Evolutionary conservation across 2,329 filamentous ascomycete genomes (phyloP).

Genomic region (Cladosporium sp.): DNA sequence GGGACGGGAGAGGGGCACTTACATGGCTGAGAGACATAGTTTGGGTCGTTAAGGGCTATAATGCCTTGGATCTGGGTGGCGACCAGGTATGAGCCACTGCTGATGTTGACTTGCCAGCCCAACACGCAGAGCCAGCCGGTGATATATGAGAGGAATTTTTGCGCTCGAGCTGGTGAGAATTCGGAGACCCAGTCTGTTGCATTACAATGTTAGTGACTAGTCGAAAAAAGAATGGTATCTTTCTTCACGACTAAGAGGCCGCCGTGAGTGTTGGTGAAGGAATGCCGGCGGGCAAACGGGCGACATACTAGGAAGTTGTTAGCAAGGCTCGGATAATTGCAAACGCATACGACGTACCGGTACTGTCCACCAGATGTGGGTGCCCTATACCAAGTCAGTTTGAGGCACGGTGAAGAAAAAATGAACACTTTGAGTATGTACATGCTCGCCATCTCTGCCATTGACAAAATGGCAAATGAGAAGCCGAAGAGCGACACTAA

Average conservation of each 20-base stretch:
- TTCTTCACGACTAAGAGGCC: too few species aligned
- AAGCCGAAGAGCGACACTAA: slow-evolving; percentile 31
- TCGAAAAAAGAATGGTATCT: not conserved
- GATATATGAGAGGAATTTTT: slow-evolving; percentile 38
- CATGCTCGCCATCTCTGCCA: slow-evolving; percentile 25
- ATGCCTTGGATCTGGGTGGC: slow-evolving; percentile 15
- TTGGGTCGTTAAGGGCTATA: slow-evolving; percentile 31
- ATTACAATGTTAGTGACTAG: not conserved
- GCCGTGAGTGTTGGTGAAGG: not conserved
- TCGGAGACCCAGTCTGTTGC: slow-evolving; percentile 29
- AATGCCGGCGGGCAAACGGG: not conserved
- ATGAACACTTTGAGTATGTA: not conserved
- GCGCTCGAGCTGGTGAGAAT: slow-evolving; percentile 34
- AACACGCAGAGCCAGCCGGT: slow-evolving; percentile 34
- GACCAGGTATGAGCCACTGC: slow-evolving; percentile 18
- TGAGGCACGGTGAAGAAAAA: not conserved
- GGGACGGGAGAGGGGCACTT: slow-evolving; percentile 15
- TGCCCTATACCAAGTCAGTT: slow-evolving; percentile 21
- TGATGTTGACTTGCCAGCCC: slow-evolving; percentile 33
- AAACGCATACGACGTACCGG: not conserved
- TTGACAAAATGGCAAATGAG: slow-evolving; percentile 26
- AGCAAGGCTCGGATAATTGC: not conserved
- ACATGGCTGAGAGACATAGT: slow-evolving; percentile 35
- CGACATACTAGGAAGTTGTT: not conserved
- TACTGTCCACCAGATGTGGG: slow-evolving; percentile 32